phyloP scores from a whole-genome alignment of 2,329 filamentous ascomycete genomes.

The Orbilia blumenaviensis region DNA sequence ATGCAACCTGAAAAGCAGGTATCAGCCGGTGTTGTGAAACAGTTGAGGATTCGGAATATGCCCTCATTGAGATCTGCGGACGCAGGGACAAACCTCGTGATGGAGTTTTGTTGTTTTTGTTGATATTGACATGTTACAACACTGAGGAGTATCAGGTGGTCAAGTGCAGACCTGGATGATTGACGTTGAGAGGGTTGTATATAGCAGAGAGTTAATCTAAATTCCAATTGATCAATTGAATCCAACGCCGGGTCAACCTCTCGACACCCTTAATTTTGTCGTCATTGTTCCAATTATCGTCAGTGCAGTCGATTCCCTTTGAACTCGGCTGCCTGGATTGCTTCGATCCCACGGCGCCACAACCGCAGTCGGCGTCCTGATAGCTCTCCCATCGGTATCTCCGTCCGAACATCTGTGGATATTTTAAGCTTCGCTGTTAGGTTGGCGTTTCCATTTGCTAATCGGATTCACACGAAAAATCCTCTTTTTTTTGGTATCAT shows the following conservation, averaged over 20 bases:
- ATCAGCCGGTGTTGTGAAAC: slow-evolving; percentile 1
- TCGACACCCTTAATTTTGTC: background rate
- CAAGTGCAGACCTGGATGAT: background rate
- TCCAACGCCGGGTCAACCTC: background rate
- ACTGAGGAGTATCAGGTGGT: background rate
- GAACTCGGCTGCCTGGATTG: background rate
- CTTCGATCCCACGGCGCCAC: slow-evolving; percentile 19
- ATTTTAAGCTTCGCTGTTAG: background rate
- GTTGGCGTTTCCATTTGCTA: background rate
- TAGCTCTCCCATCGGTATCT: background rate
- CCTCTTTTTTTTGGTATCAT: slow-evolving; percentile 1
- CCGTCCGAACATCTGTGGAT: slow-evolving; percentile 18
- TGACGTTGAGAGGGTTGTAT: background rate
- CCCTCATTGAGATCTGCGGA: slow-evolving; percentile 11
- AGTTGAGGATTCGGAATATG: slow-evolving; percentile 10
- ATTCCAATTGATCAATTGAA: background rate
- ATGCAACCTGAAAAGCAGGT: too few species aligned
- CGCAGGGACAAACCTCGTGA: slow-evolving; percentile 19
- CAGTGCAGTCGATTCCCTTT: background rate
- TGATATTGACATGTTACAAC: background rate
- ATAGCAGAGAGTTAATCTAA: background rate
- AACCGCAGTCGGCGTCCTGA: slow-evolving; percentile 18
- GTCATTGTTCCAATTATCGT: background rate
- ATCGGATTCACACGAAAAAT: background rate
- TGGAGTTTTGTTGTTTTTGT: background rate